Conservation (phyloP, 73 alveolate genomes). For the Paramecium tetraurelia region DNA sequence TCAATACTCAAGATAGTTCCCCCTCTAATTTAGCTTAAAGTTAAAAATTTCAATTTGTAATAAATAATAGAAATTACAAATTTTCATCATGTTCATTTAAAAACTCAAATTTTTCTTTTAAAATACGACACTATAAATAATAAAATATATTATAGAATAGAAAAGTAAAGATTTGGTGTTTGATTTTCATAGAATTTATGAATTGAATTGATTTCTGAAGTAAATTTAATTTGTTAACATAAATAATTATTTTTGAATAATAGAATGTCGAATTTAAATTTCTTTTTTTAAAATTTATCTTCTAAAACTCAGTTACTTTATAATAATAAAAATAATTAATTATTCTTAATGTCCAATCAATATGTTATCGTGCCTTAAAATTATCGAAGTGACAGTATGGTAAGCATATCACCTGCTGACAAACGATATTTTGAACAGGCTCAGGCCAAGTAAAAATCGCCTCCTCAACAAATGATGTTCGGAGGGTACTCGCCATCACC, state of each 20-base stretch:
- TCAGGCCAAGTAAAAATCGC: neutral
- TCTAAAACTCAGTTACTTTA: neutral
- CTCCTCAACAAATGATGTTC: neutral
- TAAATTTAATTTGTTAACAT: too few relatives aligned
- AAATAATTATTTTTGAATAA: too few relatives aligned
- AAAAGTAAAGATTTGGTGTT: neutral
- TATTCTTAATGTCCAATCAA: neutral
- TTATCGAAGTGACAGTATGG: neutral
- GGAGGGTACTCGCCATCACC: neutral
- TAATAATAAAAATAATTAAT: neutral
- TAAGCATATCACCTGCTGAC: neutral
- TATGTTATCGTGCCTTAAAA: neutral
- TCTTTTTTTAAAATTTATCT: too few relatives aligned
- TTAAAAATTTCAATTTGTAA: neutral
- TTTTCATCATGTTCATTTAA: neutral
- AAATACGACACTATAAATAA: neutral
- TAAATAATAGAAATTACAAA: neutral
- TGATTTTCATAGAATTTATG: neutral
- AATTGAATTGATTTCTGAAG: neutral
- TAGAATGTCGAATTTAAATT: too few relatives aligned
- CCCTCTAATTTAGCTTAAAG: neutral
- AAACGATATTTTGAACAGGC: neutral
- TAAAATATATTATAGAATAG: too few relatives aligned
- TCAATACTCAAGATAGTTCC: neutral
- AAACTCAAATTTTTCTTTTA: too few relatives aligned